Base-by-base conservation (phyloP, 2,329 filamentous ascomycete genomes). In the Bipolaris gigantea region DNA sequence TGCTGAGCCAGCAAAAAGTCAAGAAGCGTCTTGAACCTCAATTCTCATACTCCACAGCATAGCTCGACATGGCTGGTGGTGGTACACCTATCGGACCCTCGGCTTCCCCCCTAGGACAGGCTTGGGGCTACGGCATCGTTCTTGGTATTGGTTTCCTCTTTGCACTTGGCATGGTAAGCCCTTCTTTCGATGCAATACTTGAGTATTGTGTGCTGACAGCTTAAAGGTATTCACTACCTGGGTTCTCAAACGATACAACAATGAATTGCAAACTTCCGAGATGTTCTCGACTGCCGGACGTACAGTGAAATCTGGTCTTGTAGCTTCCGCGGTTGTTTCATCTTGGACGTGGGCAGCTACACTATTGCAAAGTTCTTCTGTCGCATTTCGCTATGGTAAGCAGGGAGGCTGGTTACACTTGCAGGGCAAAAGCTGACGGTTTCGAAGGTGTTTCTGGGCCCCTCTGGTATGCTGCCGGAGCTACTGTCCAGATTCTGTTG, bases 91-190 rank as follows among this genome's bases (percentile, higher is more conserved):
- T 62, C 18, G 63, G 64, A 23, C 62, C 64, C 39, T 61, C 63
- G 18, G 62, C 63, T 34, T 63, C 59, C n/a, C 65, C 66, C 44
- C 45, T 69, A 23, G 63, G 65, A 3, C 66, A 66, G 50, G 65
- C 51, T 48, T 67, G 66, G 66, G 68, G 68, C n/a, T 72, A 72
- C 64, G 69, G 69, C 15, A 67, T 71, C 30, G 63, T 72, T 10
- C 57, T 72, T 50, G 69, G 69, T 36, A 48, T 72, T 25, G 69
- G 69, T 1, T 70, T 70, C 18, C 50, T 69, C 23, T 69, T 69
- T 30, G 65, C 65, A 7, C 59, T 69, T 53, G 65, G 62, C 48
- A 70, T 69, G 68, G 66, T 64, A 55, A 4, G 57, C 55, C 18
- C 39, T 21, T 16, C 4, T 38, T 23, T 21, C 6, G 30, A 11